Percentiles rank a stretch among this genome's conserved stretches.
These are phyloP conservation scores for Verticillium nubilum DNA, from an alignment of 2,329 filamentous ascomycete species.

Conservation along the genomic window DNA sequence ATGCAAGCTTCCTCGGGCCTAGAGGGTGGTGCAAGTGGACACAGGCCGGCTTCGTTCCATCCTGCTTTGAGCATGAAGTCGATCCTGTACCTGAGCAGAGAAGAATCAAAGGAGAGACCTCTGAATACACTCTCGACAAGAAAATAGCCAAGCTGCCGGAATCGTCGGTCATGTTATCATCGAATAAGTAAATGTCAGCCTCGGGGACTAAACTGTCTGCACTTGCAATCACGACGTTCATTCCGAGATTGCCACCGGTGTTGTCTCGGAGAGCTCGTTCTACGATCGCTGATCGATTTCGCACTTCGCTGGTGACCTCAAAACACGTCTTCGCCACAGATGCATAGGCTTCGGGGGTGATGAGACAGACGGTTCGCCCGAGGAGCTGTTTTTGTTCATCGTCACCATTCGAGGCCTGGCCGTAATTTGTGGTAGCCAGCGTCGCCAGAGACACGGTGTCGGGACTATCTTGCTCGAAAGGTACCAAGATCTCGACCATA, in stretches of 20 bases:
- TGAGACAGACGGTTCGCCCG: slow-evolving; percentile 2
- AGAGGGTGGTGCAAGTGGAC: no score
- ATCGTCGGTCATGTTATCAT: slow-evolving; percentile 15
- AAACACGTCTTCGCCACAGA: no score
- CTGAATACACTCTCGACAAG: no score
- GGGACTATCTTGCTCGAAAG: slow-evolving; percentile 20
- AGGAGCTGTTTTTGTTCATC: background rate
- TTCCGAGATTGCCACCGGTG: slow-evolving; percentile 11
- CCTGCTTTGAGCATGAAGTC: slow-evolving; percentile 4
- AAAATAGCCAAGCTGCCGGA: slow-evolving; percentile 6
- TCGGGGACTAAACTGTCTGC: background rate
- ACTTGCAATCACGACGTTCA: slow-evolving; percentile 11
- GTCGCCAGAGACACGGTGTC: slow-evolving; percentile 5
- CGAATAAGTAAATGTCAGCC: slow-evolving; percentile 20
- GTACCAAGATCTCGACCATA: slow-evolving; percentile 40
- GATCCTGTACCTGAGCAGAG: background rate
- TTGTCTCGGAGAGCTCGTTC: slow-evolving; percentile 14
- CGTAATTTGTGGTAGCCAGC: background rate
- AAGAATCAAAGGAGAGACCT: no score
- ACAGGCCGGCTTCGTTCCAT: background rate
- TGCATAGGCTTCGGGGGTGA: slow-evolving; percentile 11
- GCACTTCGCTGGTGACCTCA: no score
- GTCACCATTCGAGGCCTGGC: no score
- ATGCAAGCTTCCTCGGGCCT: no score
- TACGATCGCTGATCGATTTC: no score